phyloP scores from a whole-genome alignment of 2,329 filamentous ascomycete species.

The Hirsutella thompsonii region DNA sequence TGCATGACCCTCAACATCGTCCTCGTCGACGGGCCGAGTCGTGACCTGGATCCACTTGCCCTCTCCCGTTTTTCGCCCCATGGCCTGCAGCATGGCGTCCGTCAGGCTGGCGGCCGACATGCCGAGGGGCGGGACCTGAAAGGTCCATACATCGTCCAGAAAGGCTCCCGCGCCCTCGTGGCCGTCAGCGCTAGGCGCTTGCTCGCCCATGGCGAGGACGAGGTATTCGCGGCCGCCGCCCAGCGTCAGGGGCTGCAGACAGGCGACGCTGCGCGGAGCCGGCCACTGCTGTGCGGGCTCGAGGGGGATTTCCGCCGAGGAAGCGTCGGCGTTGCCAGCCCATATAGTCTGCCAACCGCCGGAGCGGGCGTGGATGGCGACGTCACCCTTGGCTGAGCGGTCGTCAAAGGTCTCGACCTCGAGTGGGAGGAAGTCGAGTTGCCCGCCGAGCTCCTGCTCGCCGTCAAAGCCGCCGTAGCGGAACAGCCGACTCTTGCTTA shows the following conservation, averaged over 20 bases:
- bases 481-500: conserved; percentile 52
- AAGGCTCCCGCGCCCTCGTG: conserved; percentile 40
- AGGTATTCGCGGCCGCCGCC: conserved; percentile 50
- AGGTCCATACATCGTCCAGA: conserved; percentile 50
- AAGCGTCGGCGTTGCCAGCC: conserved; percentile 20
- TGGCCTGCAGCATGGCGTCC: conserved; percentile 38
- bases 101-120: conserved; percentile 42
- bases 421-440: conserved; percentile 53
- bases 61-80: conserved; percentile 41
- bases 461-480: conserved; percentile 76
- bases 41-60: conserved; percentile 43
- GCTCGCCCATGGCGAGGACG: conserved; percentile 47
- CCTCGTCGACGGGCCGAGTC: conserved; percentile 35
- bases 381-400: conserved; percentile 31
- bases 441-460: conserved; percentile 53
- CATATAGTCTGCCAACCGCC: conserved; percentile 40
- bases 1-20: conserved; percentile 36
- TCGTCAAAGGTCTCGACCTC: conserved; percentile 43
- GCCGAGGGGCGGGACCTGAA: conserved; percentile 43
- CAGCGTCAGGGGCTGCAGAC: conserved; percentile 41
- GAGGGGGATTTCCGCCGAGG: conserved; percentile 21
- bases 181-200: conserved; percentile 31
- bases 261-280: conserved; percentile 37
- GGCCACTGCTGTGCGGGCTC: conserved; percentile 31
- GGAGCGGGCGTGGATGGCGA: conserved; percentile 35